Base-by-base conservation (phyloP, 108 stramenopile genomes). In the Cylindrotheca closterium region DNA sequence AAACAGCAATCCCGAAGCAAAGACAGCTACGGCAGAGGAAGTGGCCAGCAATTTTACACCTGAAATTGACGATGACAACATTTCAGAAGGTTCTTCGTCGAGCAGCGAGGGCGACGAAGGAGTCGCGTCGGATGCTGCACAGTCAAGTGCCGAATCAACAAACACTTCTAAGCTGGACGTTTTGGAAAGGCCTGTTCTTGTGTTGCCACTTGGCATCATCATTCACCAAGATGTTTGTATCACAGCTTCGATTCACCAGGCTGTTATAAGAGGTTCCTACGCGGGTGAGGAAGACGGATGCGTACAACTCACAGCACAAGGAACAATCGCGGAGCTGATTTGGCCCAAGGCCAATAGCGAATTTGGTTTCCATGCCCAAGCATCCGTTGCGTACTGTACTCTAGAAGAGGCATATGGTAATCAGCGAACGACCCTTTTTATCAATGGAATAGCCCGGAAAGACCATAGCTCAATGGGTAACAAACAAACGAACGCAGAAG, bases 211-310 rank as follows among this genome's bases (percentile, higher is more conserved):
- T 25, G 86, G 85, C 21, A 58, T 87, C 7, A 72, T 85, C 31
- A 85, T 89, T 7, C 75, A 81, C 24, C 77, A 87, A 50, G 83
- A 79, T 49, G 34, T 92, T 32, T 79, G 83, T 7, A 63, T 92
- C 28, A 87, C 79, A 28, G 63, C 86, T 10, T 75, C 85, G 32
- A 42, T 92, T 15, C 64, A 79, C 25, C 55, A 82, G 19, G 49
- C 79, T 27, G 58, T 66, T 15, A 24, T 84, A 28, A 67, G 86
- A 65, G 73, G 84, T 2, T 67, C 55, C 18, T 80, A 88, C 29
- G 67, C 58, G 21, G 24, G 55, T n/a, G 46, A 51, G 23, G 24
- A 47, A 5, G 27, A 68, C 33, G 74, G 78, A 49, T 89, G 70
- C 46, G 21, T 92, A 12, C 83, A 89, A 58, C 31, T 84, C n/a